A percentile compares a stretch with the other conserved stretches of the same genome.
Conservation (phyloP, 2,329 filamentous ascomycete species). For the Trichoderma afroharzianum region DNA sequence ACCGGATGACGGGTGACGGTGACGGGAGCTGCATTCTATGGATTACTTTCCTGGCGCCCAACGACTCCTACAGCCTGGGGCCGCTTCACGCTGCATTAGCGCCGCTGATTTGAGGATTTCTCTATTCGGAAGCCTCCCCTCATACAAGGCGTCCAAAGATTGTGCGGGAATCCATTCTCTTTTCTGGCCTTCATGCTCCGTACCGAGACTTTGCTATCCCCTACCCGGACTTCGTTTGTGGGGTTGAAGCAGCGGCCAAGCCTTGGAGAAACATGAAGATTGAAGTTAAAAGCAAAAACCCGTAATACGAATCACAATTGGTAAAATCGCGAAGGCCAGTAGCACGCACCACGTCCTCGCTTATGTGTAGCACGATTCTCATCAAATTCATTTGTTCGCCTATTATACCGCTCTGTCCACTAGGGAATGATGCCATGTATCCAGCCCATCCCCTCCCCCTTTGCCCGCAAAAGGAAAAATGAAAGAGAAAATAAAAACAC, state of each 20-base stretch:
- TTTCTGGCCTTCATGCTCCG: neutral
- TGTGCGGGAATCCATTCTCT: neutral
- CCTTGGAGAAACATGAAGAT: neutral
- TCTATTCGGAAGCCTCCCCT: neutral
- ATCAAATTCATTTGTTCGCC: neutral
- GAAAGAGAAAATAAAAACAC: neutral
- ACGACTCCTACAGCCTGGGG: neutral
- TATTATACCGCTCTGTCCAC: neutral
- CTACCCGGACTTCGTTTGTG: neutral
- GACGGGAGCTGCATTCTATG: neutral
- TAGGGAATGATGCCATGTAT: neutral
- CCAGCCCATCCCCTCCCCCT: neutral
- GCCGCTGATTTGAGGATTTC: neutral
- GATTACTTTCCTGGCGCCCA: neutral
- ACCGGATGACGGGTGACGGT: neutral
- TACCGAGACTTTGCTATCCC: neutral
- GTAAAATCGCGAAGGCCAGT: neutral
- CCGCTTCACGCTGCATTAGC: conserved; percentile 8
- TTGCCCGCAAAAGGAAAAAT: conserved; percentile 2
- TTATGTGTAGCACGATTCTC: neutral
- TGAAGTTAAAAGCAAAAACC: neutral
- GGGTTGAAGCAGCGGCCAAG: neutral
- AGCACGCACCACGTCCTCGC: neutral
- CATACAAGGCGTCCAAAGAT: neutral
- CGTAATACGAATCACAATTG: neutral